Base-by-base conservation (phyloP, 1,139 yeast species). In the Blastobotrys serpentis region DNA sequence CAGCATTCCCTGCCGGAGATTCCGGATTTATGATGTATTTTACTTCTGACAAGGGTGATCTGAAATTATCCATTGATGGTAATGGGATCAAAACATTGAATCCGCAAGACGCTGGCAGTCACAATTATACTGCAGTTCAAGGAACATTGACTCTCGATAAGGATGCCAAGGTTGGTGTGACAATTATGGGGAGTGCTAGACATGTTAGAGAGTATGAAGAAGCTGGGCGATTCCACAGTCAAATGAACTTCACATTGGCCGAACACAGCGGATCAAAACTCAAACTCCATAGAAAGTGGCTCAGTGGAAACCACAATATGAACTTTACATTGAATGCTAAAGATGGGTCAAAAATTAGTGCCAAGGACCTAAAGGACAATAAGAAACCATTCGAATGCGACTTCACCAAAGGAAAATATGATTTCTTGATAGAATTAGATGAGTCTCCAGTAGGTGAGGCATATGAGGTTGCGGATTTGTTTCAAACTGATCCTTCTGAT, bases 1-100 rank as follows among this genome's bases (percentile, higher is more conserved):
- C 48, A 4, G 52, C 52, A 11, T 49, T 49, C 23, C 52, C 52
- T 2, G 48, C 41, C 3, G 52, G 52, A 2, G 43, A 49, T 32
- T 43, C 52, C 5, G 52, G 52, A 2, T 45, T 47, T n/a, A 11
- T 49, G 43, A 29, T 47, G 40, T 49, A 49, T 21, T 34, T 49
- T 11, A 13, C 13, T 6, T 19, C 39, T 18, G 18, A 34, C 16
- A 7, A 42, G 3, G 7, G 25, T 16, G 18, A 42, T 21, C 41
- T 49, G 38, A 4, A 29, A 10, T 16, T 49, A 34, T 30, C 18
- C n/a, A 14, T 49, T 11, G 48, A 43, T 21, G 39, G 47, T 11
- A 46, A 44, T 16, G 19, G 26, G 4, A 10, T 49, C 7, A 13
- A 17, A 13, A 25, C 51, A 10, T 38, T 43, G 2, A n/a, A 37